These are phyloP conservation scores for Chalaropsis ovoidea DNA, from an alignment of 2,329 filamentous ascomycete genomes.

Conservation along the genomic window DNA sequence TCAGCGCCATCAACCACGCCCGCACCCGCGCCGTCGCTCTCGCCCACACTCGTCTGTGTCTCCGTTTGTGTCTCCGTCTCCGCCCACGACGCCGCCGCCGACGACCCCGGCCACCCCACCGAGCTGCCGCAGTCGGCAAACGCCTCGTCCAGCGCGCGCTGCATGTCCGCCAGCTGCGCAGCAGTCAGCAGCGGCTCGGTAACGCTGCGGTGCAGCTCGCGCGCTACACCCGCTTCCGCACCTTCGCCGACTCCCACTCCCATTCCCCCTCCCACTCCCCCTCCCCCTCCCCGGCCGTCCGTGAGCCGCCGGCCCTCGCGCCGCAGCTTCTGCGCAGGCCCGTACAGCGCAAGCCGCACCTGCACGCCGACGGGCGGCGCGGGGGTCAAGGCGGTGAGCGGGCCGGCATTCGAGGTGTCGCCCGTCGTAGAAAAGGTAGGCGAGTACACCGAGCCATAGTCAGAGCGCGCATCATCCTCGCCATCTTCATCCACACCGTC, in stretches of 20 bases:
- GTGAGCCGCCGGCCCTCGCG: not conserved
- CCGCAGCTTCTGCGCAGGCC: not conserved
- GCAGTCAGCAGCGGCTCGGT: not conserved
- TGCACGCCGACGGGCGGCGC: not conserved
- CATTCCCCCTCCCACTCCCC: no score
- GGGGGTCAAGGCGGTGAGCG: not conserved
- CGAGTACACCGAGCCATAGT: not conserved
- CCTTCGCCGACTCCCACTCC: no score
- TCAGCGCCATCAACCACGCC: not conserved
- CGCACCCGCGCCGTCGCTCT: not conserved
- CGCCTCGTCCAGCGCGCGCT: conserved; percentile 8
- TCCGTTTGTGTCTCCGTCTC: not conserved
- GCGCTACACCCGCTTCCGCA: not conserved
- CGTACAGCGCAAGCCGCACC: not conserved
- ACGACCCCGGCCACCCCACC: not conserved
- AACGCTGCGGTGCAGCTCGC: not conserved
- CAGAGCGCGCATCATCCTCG: not conserved
- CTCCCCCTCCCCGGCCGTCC: not conserved
- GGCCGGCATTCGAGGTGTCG: not conserved
- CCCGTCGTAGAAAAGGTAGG: not conserved
- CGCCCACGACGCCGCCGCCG: not conserved
- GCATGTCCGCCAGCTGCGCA: conserved; percentile 3
- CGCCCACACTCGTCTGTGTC: not conserved
- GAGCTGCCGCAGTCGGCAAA: not conserved
- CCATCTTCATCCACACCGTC: not conserved